Conservation (phyloP, 2,329 filamentous ascomycete species). For the Penicillium sp. region DNA sequence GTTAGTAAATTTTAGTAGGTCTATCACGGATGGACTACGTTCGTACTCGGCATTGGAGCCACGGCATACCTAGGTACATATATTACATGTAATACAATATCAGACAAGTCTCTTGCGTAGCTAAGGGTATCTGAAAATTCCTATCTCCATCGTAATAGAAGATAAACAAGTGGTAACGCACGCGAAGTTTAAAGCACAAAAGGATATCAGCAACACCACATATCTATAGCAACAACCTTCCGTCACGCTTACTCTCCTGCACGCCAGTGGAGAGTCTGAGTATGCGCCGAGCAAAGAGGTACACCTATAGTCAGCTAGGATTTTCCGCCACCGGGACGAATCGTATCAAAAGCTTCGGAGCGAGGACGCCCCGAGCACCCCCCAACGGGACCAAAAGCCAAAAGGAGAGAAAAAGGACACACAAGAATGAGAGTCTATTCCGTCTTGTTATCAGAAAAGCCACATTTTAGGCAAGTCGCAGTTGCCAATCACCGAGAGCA, state of each 20-base stretch:
- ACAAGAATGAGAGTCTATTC: neutral
- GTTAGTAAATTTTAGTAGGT: too few species aligned
- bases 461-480: neutral
- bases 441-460: neutral
- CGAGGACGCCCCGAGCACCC: neutral
- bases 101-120: neutral
- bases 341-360: neutral
- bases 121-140: neutral
- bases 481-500: neutral
- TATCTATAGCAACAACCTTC: conserved; percentile 18
- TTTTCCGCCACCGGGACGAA: conserved; percentile 8
- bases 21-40: neutral
- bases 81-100: neutral
- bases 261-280: neutral
- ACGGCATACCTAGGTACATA: neutral
- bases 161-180: neutral
- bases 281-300: neutral
- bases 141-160: neutral
- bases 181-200: neutral
- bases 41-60: neutral
- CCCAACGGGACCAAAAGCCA: neutral
- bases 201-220: conserved; percentile 3
- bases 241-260: conserved; percentile 1
- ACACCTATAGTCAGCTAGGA: conserved; percentile 12
- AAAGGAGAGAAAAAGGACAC: neutral